Evolutionary conservation across 371 early-diverging fungal species (phyloP).

Genomic region (Rhizopus microsporus): DNA sequence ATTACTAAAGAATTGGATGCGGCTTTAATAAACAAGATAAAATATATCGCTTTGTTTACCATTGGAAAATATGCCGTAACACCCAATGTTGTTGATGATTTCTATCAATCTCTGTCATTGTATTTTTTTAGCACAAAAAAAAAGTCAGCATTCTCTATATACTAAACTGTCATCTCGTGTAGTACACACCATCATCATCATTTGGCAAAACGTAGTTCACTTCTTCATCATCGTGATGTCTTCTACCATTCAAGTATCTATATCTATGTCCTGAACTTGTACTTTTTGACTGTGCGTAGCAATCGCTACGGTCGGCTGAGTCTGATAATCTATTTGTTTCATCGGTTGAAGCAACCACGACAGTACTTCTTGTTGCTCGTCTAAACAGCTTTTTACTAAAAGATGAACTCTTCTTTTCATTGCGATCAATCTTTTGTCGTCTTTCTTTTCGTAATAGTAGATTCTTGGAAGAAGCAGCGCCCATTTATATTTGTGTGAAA

Average conservation of each 20-base stretch:
- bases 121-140: not conserved
- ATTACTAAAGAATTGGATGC: slow-evolving; percentile 11
- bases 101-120: slow-evolving; percentile 19
- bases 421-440: no score
- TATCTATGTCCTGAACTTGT: slow-evolving; percentile 14
- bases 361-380: not conserved
- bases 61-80: slow-evolving; percentile 12
- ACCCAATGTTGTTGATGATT: slow-evolving; percentile 31
- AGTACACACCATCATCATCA: slow-evolving; percentile 43
- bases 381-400: not conserved
- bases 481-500: not conserved
- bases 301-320: not conserved
- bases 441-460: not conserved
- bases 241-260: slow-evolving; percentile 46
- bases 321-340: no score
- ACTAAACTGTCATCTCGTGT: no score
- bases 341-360: not conserved
- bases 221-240: slow-evolving; percentile 44
- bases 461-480: not conserved
- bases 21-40: not conserved
- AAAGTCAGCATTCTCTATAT: no score
- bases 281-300: not conserved
- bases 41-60: slow-evolving; percentile 11
- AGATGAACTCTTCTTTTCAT: not conserved
- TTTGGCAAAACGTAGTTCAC: slow-evolving; percentile 55